Base-by-base conservation (phyloP, 164 flowering plant species). In the Piper betle region DNA sequence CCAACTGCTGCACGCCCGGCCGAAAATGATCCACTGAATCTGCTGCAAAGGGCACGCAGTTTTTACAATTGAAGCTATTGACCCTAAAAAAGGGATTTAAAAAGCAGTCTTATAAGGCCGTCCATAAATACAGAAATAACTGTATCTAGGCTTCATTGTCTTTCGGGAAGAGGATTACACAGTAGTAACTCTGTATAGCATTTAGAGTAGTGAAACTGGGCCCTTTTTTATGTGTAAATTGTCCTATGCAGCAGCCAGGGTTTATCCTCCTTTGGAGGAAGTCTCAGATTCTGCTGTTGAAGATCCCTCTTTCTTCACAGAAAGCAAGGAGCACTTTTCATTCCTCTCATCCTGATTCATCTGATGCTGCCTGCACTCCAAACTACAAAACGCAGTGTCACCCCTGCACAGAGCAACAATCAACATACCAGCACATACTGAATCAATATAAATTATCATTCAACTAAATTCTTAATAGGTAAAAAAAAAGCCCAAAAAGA, bases 311-410 rank as follows among this genome's bases (percentile, higher is more conserved):
- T 62, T 62, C 62, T 62, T 62, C 70, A 69, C 75, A 2, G 84
- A 75, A 16, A 71, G 67, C 57, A 74, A 33, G 0, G 76, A 74
- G 55, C 83, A 77, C 73, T 80, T 80, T 60, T 79, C 84, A 57
- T 77, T 79, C 59, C 73, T 72, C 69, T 84, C 84, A 60, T 84
- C 89, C 37, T 66, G 73, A 43, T 72, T 80, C 80, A 84, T 81
- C 63, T 79, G 84, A 9, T 78, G 78, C 48, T 82, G 85, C 76
- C 90, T 66, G 72, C 85, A 82, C 66, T 84, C 87, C 42, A 67
- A 71, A 55, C 85, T 84, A 60, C 89, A 84, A 55, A 79, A 84
- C 1, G 84, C 89, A 16, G 66, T 79, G 54, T 84, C 86, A 4
- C 89, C 89, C 68, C 89, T 84, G 72, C 5, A 46, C 10, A 10